Percentiles rank a stretch among this genome's conserved stretches.
Evolutionary conservation across 177 flowering plant species (phyloP).

Genomic region (Vitis hybrid): DNA sequence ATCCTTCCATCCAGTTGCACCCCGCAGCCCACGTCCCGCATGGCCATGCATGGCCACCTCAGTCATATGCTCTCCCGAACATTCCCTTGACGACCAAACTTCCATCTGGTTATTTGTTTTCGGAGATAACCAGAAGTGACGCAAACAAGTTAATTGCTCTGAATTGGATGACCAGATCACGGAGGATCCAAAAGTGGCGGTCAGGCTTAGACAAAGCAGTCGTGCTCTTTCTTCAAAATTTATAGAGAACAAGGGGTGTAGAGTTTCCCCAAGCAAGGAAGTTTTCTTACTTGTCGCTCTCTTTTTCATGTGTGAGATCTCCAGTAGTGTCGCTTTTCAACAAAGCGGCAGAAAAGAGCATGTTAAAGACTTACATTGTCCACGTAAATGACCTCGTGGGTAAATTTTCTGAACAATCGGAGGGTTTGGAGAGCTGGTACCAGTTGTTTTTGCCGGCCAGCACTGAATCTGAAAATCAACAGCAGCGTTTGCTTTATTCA

Average conservation of each 20-base stretch:
- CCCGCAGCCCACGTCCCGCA: too few species aligned
- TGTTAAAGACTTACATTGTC: conserved; percentile 42
- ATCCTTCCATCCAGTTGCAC: too few species aligned
- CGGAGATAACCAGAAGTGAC: too few species aligned
- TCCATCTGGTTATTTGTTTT: too few species aligned
- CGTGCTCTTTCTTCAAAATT: too few species aligned
- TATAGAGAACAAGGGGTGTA: conserved; percentile 7
- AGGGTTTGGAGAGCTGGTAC: conserved; percentile 30
- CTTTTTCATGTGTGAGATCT: background rate
- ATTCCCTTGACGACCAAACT: too few species aligned
- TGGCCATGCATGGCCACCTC: too few species aligned
- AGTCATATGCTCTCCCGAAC: too few species aligned
- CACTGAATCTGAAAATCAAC: conserved; percentile 5
- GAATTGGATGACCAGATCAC: too few species aligned
- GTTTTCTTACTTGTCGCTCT: background rate
- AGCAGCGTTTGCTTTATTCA: conserved; percentile 30
- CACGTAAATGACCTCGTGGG: conserved; percentile 33
- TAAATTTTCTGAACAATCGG: background rate
- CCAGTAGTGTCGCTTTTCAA: background rate
- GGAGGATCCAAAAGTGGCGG: too few species aligned
- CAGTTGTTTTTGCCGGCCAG: conserved; percentile 39
- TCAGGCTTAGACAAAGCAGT: too few species aligned
- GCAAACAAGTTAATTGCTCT: too few species aligned
- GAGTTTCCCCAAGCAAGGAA: background rate
- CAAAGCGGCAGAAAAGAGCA: background rate